Percentiles rank a stretch among this genome's conserved stretches.
Evolutionary conservation across 176 grass and related monocot genomes (phyloP).

Genomic region (Thalia dealbata): DNA sequence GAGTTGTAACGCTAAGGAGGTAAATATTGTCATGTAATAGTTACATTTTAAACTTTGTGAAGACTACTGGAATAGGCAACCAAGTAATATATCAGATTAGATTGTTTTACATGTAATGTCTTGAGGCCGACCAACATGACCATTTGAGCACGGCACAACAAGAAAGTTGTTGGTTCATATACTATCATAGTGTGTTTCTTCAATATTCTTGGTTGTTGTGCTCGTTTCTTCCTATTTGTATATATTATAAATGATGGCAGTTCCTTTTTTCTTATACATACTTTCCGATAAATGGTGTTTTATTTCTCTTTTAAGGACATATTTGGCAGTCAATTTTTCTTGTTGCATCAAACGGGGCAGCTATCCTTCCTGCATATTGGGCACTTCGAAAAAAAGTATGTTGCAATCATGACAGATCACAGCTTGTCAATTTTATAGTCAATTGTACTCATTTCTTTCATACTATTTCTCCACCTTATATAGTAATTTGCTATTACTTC

Average conservation of each 20-base stretch:
- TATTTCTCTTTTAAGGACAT: slow-evolving; percentile 50
- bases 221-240: neutral
- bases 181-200: neutral
- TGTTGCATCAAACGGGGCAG: slow-evolving; percentile 86
- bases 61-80: too few species aligned
- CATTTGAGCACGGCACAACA: neutral
- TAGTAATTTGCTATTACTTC: neutral
- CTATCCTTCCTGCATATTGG: slow-evolving; percentile 84
- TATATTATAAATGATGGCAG: neutral
- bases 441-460: neutral
- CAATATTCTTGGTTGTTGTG: neutral
- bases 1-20: too few species aligned
- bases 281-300: neutral
- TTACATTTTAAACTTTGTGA: too few species aligned
- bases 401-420: neutral
- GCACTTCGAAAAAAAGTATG: slow-evolving; percentile 72
- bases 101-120: too few species aligned
- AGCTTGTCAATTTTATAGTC: neutral
- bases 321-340: slow-evolving; percentile 89
- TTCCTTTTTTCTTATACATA: neutral
- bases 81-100: too few species aligned
- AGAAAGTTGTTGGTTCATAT: neutral
- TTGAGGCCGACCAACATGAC: too few species aligned
- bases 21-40: too few species aligned
- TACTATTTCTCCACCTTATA: neutral